A percentile compares a stretch with the other conserved stretches of the same genome.
These are phyloP conservation scores for Plasmodium sp. DNA, from an alignment of 169 alveolate species.

Conservation along the genomic window DNA sequence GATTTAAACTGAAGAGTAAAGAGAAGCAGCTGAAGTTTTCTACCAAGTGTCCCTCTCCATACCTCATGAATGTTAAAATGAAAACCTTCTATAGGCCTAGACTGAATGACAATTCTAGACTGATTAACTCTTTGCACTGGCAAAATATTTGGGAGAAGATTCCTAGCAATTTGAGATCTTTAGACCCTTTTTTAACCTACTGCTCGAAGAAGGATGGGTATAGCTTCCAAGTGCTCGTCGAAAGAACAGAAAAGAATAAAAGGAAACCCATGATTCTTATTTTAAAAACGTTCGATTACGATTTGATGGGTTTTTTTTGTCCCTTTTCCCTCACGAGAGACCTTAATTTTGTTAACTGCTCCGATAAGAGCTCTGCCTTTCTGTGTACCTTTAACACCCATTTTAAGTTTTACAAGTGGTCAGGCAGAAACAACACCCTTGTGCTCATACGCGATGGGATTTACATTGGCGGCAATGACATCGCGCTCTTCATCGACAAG, in stretches of 20 bases:
- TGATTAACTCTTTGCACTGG: constrained; percentile 80
- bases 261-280: constrained; percentile 67
- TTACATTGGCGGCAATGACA: constrained; percentile 69
- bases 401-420: constrained; percentile 66
- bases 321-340: constrained; percentile 71
- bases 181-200: constrained; percentile 43
- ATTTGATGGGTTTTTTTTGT: constrained; percentile 63
- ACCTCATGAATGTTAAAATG: constrained; percentile 82
- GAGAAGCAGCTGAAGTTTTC: constrained; percentile 75
- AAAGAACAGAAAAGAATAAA: constrained; percentile 64
- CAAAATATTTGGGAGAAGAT: constrained; percentile 81
- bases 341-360: constrained; percentile 25
- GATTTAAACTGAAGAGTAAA: constrained; percentile 77
- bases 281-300: constrained; percentile 48
- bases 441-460: constrained; percentile 58
- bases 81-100: constrained; percentile 84
- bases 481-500: constrained; percentile 45
- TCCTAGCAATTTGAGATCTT: constrained; percentile 38
- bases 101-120: constrained; percentile 65
- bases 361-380: constrained; percentile 65
- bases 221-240: constrained; percentile 27
- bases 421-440: constrained; percentile 54
- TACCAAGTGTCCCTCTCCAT: constrained; percentile 76
- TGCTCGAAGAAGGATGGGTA: constrained; percentile 49
- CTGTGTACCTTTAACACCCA: constrained; percentile 41